These are phyloP conservation scores for Xylariomycetidae sp. DNA, from an alignment of 2,329 filamentous ascomycete species.

Conservation along the genomic window DNA sequence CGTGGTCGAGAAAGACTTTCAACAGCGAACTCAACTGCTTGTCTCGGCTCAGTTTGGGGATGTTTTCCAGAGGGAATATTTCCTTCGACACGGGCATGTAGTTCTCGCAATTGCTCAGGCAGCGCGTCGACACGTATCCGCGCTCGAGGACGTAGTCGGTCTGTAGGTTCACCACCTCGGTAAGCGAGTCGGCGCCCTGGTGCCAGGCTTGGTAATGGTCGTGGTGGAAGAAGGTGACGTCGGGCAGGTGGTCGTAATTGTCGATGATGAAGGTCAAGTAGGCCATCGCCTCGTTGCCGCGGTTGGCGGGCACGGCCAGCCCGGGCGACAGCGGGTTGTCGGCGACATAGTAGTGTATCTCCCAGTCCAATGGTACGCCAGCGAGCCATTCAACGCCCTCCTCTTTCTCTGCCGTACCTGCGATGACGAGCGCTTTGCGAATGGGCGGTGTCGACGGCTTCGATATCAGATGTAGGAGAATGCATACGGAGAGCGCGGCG, in stretches of 20 bases:
- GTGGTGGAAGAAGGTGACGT: slow-evolving; percentile 39
- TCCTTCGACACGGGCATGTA: slow-evolving; percentile 34
- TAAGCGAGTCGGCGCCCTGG: slow-evolving; percentile 39
- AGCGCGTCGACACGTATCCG: slow-evolving; percentile 32
- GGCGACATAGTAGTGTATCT: not conserved
- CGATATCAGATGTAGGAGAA: too few relatives aligned
- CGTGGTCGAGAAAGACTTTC: not conserved
- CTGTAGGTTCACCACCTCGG: slow-evolving; percentile 47
- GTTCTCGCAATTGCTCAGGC: slow-evolving; percentile 23
- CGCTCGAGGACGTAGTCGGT: slow-evolving; percentile 48
- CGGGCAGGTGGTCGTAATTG: slow-evolving; percentile 38
- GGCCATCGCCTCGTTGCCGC: slow-evolving; percentile 46
- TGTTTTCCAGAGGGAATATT: slow-evolving; percentile 12
- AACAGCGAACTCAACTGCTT: not conserved
- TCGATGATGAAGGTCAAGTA: slow-evolving; percentile 46
- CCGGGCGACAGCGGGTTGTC: not conserved
- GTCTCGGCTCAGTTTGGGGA: not conserved
- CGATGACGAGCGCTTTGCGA: not conserved
- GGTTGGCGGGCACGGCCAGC: slow-evolving; percentile 41
- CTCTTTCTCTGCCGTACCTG: not conserved
- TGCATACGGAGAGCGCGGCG: too few relatives aligned
- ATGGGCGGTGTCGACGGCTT: too few relatives aligned
- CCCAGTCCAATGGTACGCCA: not conserved
- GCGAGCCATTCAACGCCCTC: not conserved
- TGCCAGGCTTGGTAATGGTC: slow-evolving; percentile 42